Percentiles rank a stretch among this genome's conserved stretches.
phyloP scores from a whole-genome alignment of 1,284 basidiomycete genomes.

The Microbotryum intermedium region DNA sequence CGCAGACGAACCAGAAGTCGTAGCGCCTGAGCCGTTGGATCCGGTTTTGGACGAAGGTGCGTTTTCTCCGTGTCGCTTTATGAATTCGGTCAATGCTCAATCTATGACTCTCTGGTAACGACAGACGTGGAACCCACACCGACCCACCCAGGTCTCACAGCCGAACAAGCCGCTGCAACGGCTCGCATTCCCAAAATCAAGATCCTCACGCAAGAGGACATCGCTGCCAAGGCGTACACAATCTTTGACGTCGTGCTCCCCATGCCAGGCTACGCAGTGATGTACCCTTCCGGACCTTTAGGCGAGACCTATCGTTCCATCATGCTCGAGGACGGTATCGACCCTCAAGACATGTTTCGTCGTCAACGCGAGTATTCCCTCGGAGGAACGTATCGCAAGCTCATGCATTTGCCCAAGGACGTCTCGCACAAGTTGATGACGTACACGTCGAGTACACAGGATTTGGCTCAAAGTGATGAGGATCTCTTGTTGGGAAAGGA shows the following conservation, averaged over 20 bases:
- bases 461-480: slow-evolving; percentile 88
- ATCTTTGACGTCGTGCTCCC: slow-evolving; percentile 96
- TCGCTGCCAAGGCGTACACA: slow-evolving; percentile 55
- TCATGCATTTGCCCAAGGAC: slow-evolving; percentile 73
- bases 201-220: slow-evolving; percentile 63
- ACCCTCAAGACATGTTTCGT: slow-evolving; percentile 74
- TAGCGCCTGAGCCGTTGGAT: background rate
- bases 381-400: slow-evolving; percentile 81
- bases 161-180: slow-evolving; percentile 7
- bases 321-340: slow-evolving; percentile 72
- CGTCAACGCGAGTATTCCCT: slow-evolving; percentile 54
- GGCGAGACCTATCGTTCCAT: slow-evolving; percentile 69
- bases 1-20: slow-evolving; percentile 33
- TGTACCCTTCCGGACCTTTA: slow-evolving; percentile 87
- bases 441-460: slow-evolving; percentile 87
- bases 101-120: background rate
- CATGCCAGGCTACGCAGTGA: slow-evolving; percentile 81
- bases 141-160: slow-evolving; percentile 1
- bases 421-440: slow-evolving; percentile 70
- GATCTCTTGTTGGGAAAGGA: slow-evolving; percentile 76
- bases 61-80: background rate
- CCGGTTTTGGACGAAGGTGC: slow-evolving; percentile 1
- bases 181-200: slow-evolving; percentile 53
- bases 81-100: background rate
- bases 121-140: slow-evolving; percentile 15